Base-by-base conservation (phyloP, 352 stramenopile species). In the Globisporangium cederbergense region DNA sequence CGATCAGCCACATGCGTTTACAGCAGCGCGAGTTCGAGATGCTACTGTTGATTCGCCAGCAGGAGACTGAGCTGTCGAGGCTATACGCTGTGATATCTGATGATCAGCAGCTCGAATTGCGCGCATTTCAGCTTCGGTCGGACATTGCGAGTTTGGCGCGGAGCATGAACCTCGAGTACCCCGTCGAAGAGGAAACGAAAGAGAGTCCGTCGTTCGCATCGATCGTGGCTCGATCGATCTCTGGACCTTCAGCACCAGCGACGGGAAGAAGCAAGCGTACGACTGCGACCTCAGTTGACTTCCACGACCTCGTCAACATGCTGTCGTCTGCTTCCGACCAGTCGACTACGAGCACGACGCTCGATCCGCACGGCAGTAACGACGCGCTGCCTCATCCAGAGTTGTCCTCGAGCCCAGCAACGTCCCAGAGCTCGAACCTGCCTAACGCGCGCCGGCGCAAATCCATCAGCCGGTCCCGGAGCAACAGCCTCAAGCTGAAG, bases 1-100 rank as follows among this genome's bases (percentile, higher is more conserved):
- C 86, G 2, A 92, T 95, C 53, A 88, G 86, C 25, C 86, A 95
- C 65, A 95, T 95, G 86, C 81, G 86, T 1, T 60, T 95, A 42
- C 86, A 95, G 62, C 86, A 95, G 68, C 86, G 86, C 34, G 86
- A 95, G 58, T 90, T 89, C 22, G 86, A 95, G 45, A 92, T 95
- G 81, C 71, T 92, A 20, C 71, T 83, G 62, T 60, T 95, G 20
- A 93, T 95, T 65, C 81, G 85, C 6, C 83, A 92, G 62, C 86
- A 95, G 64, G 86, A 95, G 61, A 75, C 79, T 0, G 75, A 95
- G 60, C 69, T 95, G 4, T 90, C 83, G 14, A 74, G 78, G 36
- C 60, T 93, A 11, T 86, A 88, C 38, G 79, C 79, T 3, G 68
- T 87, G 10, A 47, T 95, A 20, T 80, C 68, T 1, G 75, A 68